phyloP scores from a whole-genome alignment of 108 stramenopile genomes.

The Skeletonema marinoi region DNA sequence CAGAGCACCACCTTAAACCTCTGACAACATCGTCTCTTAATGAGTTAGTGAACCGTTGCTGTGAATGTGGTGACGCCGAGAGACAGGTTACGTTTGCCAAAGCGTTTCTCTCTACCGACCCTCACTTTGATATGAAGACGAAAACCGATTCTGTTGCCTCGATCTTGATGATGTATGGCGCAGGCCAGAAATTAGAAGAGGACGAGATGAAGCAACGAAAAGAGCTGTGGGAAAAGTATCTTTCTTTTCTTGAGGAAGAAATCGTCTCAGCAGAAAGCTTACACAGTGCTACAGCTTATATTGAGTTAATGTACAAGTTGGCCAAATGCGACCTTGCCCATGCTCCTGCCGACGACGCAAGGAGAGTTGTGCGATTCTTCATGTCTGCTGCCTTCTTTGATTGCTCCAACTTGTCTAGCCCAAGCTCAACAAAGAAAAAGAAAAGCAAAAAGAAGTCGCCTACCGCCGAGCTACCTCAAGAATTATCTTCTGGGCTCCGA shows the following conservation, averaged over 20 bases:
- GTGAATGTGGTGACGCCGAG: slow-evolving; percentile 30
- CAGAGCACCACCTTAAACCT: slow-evolving; percentile 42
- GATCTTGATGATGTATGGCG: slow-evolving; percentile 47
- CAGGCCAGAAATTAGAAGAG: slow-evolving; percentile 6
- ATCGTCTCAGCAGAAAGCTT: slow-evolving; percentile 42
- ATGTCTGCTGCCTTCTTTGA: slow-evolving; percentile 80
- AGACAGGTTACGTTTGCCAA: slow-evolving; percentile 58
- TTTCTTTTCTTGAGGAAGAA: slow-evolving; percentile 40
- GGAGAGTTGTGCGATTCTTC: slow-evolving; percentile 60
- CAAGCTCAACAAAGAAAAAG: slow-evolving; percentile 44
- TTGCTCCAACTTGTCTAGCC: slow-evolving; percentile 33
- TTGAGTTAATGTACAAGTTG: slow-evolving; percentile 47
- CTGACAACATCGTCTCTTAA: slow-evolving; percentile 23
- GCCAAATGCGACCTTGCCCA: slow-evolving; percentile 34
- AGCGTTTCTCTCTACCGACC: slow-evolving; percentile 58
- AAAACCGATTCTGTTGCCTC: slow-evolving; percentile 61
- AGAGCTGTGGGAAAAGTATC: slow-evolving; percentile 39
- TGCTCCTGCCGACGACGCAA: slow-evolving; percentile 34
- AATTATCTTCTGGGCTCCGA: slow-evolving; percentile 38
- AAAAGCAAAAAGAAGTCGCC: slow-evolving; percentile 50
- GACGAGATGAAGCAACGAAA: slow-evolving; percentile 17
- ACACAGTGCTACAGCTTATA: slow-evolving; percentile 18
- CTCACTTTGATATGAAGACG: slow-evolving; percentile 74
- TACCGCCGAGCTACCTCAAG: slow-evolving; percentile 4
- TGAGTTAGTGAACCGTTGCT: slow-evolving; percentile 13